Percentiles rank a stretch among this genome's conserved stretches.
Conservation (phyloP, 345 rosid genomes). For the thale cress (Arabidopsis thaliana) region TAIR10.1 NC_003076.8:2864501-2865000, state of each 20-base stretch:
- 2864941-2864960: no score
- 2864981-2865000: no score
- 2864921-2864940: no score
- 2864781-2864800: constrained; percentile 59
- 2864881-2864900: constrained; percentile 62
- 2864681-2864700: constrained; percentile 92
- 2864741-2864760: constrained; percentile 58
- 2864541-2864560: neutral
- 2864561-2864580: neutral
- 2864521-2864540: constrained; percentile 77
- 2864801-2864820: neutral
- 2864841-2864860: constrained; percentile 69
- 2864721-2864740: constrained; percentile 78
- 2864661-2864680: constrained; percentile 93
- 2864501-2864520: constrained; percentile 86
- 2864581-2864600: neutral
- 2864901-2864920: constrained; percentile 8
- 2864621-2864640: neutral
- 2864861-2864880: constrained; percentile 48
- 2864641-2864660: constrained; percentile 70
- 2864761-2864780: constrained; percentile 87
- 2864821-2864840: constrained; percentile 27
- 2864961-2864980: no score
- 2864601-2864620: neutral
- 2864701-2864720: constrained; percentile 99